A percentile compares a stretch with the other conserved stretches of the same genome.
Conservation (phyloP, 176 grass and related monocot species). For the Aechmea fasciata region DNA sequence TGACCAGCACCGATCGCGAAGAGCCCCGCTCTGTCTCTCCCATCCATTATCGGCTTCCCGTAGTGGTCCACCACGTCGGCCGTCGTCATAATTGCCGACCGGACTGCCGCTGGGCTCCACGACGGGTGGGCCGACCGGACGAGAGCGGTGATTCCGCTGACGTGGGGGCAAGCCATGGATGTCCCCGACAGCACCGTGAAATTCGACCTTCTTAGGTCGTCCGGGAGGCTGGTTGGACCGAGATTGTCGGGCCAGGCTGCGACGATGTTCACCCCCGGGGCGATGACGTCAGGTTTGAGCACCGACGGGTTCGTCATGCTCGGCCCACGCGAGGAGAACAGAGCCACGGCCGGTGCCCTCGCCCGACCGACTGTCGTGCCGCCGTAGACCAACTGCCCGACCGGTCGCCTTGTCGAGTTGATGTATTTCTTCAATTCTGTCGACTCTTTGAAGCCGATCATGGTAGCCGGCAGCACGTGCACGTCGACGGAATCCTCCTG, state of each 20-base stretch:
- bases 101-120: slow-evolving; percentile 61
- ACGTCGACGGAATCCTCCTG: slow-evolving; percentile 76
- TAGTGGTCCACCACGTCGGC: slow-evolving; percentile 47
- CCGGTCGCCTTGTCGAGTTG: slow-evolving; percentile 28
- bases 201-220: slow-evolving; percentile 49
- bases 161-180: slow-evolving; percentile 82
- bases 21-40: slow-evolving; percentile 22
- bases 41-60: slow-evolving; percentile 65
- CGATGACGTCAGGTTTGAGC: slow-evolving; percentile 69
- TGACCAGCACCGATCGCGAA: slow-evolving; percentile 65
- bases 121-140: slow-evolving; percentile 41
- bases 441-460: slow-evolving; percentile 55
- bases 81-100: slow-evolving; percentile 79
- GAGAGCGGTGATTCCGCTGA: slow-evolving; percentile 66
- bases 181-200: slow-evolving; percentile 85
- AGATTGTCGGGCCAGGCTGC: slow-evolving; percentile 73
- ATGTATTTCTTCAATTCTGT: slow-evolving; percentile 62
- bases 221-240: slow-evolving; percentile 51
- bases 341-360: slow-evolving; percentile 48
- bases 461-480: slow-evolving; percentile 58
- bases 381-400: slow-evolving; percentile 44
- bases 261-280: slow-evolving; percentile 86
- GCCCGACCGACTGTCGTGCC: slow-evolving; percentile 45
- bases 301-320: slow-evolving; percentile 73
- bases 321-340: slow-evolving; percentile 72